Conservation (phyloP, 768 basidiomycete genomes). For the Wakefieldia striispora region DNA sequence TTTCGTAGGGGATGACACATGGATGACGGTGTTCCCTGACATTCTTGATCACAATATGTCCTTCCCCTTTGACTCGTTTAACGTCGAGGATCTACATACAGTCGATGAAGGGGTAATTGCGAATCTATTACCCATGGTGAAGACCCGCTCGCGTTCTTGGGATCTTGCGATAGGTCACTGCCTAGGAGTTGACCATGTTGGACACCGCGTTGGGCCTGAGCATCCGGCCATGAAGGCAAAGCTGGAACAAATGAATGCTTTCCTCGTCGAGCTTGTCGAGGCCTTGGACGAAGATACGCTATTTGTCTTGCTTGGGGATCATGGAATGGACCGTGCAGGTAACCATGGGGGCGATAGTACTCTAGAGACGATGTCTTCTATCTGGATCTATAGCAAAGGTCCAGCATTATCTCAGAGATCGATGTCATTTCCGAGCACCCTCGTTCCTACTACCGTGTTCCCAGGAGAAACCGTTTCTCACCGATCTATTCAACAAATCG, state of each 20-base stretch:
- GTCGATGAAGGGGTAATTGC: constrained; percentile 89
- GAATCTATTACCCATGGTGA: constrained; percentile 80
- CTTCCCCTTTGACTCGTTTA: constrained; percentile 93
- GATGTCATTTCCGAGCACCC: constrained; percentile 41
- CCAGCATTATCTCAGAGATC: constrained; percentile 40
- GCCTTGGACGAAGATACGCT: constrained; percentile 83
- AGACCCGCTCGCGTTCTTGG: constrained; percentile 54
- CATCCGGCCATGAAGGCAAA: constrained; percentile 85
- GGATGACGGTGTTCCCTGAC: constrained; percentile 85
- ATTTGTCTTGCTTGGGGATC: constrained; percentile 90
- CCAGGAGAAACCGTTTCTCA: constrained; percentile 53
- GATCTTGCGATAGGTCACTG: constrained; percentile 91
- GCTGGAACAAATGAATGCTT: constrained; percentile 82
- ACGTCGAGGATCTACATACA: constrained; percentile 96
- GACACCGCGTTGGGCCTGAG: constrained; percentile 90
- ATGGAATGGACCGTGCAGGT: constrained; percentile 93
- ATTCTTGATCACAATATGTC: constrained; percentile 70
- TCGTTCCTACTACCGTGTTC: constrained; percentile 57
- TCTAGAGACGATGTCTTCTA: constrained; percentile 78
- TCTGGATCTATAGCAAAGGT: constrained; percentile 93
- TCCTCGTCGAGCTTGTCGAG: constrained; percentile 71
- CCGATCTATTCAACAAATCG: constrained; percentile 87
- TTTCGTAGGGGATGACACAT: constrained; percentile 97
- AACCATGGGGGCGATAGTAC: constrained; percentile 93
- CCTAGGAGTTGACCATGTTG: constrained; percentile 94